phyloP scores from a whole-genome alignment of 371 early-diverging fungal species.

The Rhizomucor pusillus region DNA sequence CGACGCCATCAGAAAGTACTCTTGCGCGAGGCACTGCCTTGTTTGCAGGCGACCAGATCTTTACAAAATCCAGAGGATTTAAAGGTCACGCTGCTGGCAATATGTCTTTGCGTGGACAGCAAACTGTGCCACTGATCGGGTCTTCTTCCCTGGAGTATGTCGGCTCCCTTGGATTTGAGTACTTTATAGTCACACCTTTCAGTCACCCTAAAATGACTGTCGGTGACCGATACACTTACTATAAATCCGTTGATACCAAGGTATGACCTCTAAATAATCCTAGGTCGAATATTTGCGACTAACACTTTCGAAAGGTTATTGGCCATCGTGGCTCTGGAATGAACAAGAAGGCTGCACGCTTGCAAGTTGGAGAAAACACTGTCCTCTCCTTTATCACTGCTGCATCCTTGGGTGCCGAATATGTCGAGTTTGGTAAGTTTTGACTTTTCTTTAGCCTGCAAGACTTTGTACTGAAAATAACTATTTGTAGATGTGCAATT shows the following conservation, averaged over 20 bases:
- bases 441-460: background rate
- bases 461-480: background rate
- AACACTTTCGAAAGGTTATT: conserved; percentile 52
- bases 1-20: conserved; percentile 33
- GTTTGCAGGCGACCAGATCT: conserved; percentile 48
- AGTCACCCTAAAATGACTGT: conserved; percentile 56
- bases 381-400: conserved; percentile 89
- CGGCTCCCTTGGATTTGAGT: conserved; percentile 64
- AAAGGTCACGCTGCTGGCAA: conserved; percentile 33
- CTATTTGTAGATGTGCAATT: conserved; percentile 85
- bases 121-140: conserved; percentile 61
- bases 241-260: conserved; percentile 63
- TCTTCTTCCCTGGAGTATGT: conserved; percentile 53
- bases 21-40: conserved; percentile 62
- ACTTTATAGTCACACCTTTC: conserved; percentile 68
- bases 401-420: conserved; percentile 82
- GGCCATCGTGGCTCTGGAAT: conserved; percentile 97
- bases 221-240: conserved; percentile 61
- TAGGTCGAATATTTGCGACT: background rate
- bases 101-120: conserved; percentile 39
- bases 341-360: conserved; percentile 60
- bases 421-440: conserved; percentile 86
- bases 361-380: conserved; percentile 95
- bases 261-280: conserved; percentile 15
- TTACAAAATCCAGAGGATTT: conserved; percentile 38